These are phyloP conservation scores for Malus hybrid DNA, from an alignment of 331 rosid species.

Conservation along the genomic window DNA sequence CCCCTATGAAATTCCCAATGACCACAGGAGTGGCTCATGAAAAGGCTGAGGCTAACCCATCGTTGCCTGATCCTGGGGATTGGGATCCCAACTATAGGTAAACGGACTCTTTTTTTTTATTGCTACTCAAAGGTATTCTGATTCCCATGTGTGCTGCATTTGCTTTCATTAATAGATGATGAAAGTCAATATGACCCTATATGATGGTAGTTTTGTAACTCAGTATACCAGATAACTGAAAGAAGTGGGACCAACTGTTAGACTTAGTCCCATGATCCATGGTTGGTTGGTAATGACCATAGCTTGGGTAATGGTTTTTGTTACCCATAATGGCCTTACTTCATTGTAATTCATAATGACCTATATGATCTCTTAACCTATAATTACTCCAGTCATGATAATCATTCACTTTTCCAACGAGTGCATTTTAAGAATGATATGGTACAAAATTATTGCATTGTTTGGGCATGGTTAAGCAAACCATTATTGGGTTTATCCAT, in stretches of 20 bases:
- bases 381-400: background rate
- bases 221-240: background rate
- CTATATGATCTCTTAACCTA: background rate
- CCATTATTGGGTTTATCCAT: background rate
- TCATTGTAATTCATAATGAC: background rate
- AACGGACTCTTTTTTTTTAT: constrained; percentile 7
- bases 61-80: constrained; percentile 93
- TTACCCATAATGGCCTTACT: background rate
- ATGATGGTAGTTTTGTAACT: background rate
- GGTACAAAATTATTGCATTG: background rate
- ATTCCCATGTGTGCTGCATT: background rate
- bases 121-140: background rate
- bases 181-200: background rate
- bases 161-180: background rate
- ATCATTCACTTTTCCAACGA: background rate
- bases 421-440: background rate
- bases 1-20: constrained; percentile 39
- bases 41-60: constrained; percentile 41
- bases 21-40: constrained; percentile 45
- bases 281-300: background rate
- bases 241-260: background rate
- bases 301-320: background rate
- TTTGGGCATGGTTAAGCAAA: background rate
- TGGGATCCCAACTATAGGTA: constrained; percentile 99
- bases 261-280: background rate